A percentile compares a stretch with the other conserved stretches of the same genome.
These are phyloP conservation scores for Claviceps citrina DNA, from an alignment of 2,329 filamentous ascomycete species.

Conservation along the genomic window DNA sequence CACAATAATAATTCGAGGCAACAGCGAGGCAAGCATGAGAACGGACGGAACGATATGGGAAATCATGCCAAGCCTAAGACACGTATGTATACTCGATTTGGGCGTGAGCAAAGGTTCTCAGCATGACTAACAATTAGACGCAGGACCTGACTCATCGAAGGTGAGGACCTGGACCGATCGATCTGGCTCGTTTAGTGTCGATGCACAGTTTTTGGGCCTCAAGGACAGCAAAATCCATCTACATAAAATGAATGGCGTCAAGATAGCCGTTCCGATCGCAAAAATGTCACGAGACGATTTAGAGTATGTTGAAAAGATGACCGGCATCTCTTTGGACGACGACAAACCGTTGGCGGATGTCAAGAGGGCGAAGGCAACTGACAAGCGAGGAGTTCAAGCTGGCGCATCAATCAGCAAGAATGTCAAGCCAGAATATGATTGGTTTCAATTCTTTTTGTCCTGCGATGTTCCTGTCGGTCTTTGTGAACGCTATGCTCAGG, in stretches of 20 bases:
- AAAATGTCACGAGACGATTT: conserved; percentile 96
- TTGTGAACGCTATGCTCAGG: conserved; percentile 85
- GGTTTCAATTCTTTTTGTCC: conserved; percentile 95
- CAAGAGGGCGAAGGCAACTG: conserved; percentile 33
- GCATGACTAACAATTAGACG: conserved; percentile 2
- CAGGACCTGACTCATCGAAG: conserved; percentile 70
- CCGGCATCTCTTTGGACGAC: conserved; percentile 82
- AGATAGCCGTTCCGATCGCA: conserved; percentile 85
- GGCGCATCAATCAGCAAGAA: conserved; percentile 48
- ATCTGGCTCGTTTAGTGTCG: conserved; percentile 89
- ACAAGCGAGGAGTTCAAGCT: conserved; percentile 22
- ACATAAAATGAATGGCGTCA: conserved; percentile 94
- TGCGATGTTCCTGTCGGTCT: conserved; percentile 85
- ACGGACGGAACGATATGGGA: conserved; percentile 40
- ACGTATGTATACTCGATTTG: conserved; percentile 38
- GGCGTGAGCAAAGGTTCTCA: background rate
- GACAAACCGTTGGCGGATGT: conserved; percentile 87
- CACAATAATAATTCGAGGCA: conserved; percentile 51
- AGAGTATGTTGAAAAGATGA: conserved; percentile 79
- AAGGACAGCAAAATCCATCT: conserved; percentile 95
- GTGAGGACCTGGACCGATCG: conserved; percentile 90
- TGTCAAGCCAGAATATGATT: conserved; percentile 71
- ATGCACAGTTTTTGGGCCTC: conserved; percentile 87
- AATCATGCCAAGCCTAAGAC: conserved; percentile 46
- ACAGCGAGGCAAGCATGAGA: conserved; percentile 60